Evolutionary conservation across 371 early-diverging fungal genomes (phyloP).

Genomic region (Amoeboradix gromovi): DNA sequence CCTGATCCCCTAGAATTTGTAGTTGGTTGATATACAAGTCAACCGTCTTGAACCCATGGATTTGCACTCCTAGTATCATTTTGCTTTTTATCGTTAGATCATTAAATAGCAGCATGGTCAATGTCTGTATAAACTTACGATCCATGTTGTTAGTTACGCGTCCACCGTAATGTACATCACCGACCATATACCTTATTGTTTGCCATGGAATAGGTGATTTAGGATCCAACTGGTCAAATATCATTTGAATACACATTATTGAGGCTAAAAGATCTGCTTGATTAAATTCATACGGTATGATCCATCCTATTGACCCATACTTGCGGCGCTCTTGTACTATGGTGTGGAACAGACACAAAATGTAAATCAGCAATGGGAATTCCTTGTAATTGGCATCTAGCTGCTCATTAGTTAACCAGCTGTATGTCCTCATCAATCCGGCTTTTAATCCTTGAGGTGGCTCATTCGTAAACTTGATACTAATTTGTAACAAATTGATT

Average conservation of each 20-base stretch:
- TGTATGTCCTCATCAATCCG: slow-evolving; percentile 25
- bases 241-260: slow-evolving; percentile 27
- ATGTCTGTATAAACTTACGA: slow-evolving; percentile 4
- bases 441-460: slow-evolving; percentile 32
- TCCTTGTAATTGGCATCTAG: slow-evolving; percentile 25
- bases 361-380: slow-evolving; percentile 26
- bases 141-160: slow-evolving; percentile 30
- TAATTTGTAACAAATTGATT: slow-evolving; percentile 25
- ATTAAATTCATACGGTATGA: slow-evolving; percentile 33
- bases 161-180: slow-evolving; percentile 30
- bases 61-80: too few relatives aligned
- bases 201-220: slow-evolving; percentile 23
- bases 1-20: too few relatives aligned
- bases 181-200: slow-evolving; percentile 28
- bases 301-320: slow-evolving; percentile 31
- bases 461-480: slow-evolving; percentile 31
- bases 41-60: too few relatives aligned
- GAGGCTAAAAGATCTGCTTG: slow-evolving; percentile 25
- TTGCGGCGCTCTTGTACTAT: slow-evolving; percentile 27
- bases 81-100: background rate
- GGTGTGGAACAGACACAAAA: slow-evolving; percentile 25
- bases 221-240: slow-evolving; percentile 28
- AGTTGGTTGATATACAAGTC: too few relatives aligned
- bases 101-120: slow-evolving; percentile 2
- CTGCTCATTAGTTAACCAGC: slow-evolving; percentile 29